Percentiles rank a stretch among this genome's conserved stretches.
These are phyloP conservation scores for Citrus sp. DNA, from an alignment of 345 rosid species.

Conservation along the genomic window DNA sequence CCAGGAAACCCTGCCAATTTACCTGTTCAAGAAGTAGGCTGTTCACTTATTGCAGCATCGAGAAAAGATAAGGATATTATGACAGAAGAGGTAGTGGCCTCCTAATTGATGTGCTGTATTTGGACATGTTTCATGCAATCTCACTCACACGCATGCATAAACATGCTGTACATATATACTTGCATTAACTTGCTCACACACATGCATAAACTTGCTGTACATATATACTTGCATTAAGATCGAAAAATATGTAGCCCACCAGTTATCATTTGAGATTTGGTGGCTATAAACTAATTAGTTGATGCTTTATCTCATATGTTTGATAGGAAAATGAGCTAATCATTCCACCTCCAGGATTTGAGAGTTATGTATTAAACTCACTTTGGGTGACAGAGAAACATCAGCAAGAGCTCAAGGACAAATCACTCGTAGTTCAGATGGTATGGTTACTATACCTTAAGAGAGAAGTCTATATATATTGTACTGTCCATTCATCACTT, in stretches of 20 bases:
- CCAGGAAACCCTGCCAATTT: not conserved
- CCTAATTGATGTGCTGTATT: not conserved
- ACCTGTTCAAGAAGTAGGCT: not conserved
- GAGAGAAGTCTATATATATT: not conserved
- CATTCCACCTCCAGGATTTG: not conserved
- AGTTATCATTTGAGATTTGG: not conserved
- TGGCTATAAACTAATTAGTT: not conserved
- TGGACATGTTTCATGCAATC: not conserved
- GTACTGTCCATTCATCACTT: not conserved
- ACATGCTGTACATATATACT: not conserved
- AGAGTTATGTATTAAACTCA: not conserved
- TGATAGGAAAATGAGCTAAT: not conserved
- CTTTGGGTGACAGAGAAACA: not conserved
- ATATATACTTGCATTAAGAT: not conserved
- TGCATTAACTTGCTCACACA: not conserved
- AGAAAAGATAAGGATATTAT: not conserved
- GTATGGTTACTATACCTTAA: not conserved
- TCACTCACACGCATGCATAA: not conserved
- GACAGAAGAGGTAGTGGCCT: constrained; percentile 1
- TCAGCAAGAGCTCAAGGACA: not conserved
- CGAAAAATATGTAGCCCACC: not conserved
- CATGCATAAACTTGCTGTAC: not conserved
- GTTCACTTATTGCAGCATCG: not conserved
- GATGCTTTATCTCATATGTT: not conserved
- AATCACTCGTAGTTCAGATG: not conserved